Conservation (phyloP, 2,329 filamentous ascomycete genomes). For the Penicillium sp. region DNA sequence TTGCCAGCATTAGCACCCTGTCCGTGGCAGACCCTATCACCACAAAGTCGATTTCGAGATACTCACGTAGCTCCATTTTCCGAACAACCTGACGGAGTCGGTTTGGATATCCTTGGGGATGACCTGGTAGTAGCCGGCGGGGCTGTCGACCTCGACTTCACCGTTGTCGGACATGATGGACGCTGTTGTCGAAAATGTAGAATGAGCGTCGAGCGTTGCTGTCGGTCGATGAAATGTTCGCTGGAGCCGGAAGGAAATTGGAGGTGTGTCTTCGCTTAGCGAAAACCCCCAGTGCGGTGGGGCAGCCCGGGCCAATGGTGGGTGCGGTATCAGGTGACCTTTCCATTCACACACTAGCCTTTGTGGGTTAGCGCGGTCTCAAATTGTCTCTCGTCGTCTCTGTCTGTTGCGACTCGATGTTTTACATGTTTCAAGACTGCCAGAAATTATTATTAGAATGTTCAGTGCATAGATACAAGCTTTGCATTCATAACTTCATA, state of each 20-base stretch:
- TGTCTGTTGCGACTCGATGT: not conserved
- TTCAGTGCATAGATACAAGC: too few relatives aligned
- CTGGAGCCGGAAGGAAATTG: slow-evolving; percentile 32
- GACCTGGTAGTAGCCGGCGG: slow-evolving; percentile 65
- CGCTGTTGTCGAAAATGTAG: slow-evolving; percentile 36
- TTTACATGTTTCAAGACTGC: too few relatives aligned
- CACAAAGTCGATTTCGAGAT: not conserved
- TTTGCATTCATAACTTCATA: not conserved
- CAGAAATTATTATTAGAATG: too few relatives aligned
- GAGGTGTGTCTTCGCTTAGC: slow-evolving; percentile 42
- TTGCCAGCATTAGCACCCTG: not conserved
- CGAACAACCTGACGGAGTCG: slow-evolving; percentile 93
- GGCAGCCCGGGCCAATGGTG: slow-evolving; percentile 31
- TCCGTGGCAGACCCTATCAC: not conserved
- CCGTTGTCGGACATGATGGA: slow-evolving; percentile 86
- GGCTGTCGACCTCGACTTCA: slow-evolving; percentile 87
- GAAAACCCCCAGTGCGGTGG: slow-evolving; percentile 27
- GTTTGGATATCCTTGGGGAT: slow-evolving; percentile 93
- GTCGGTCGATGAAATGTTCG: slow-evolving; percentile 35
- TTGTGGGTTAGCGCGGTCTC: not conserved
- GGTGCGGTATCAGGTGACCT: slow-evolving; percentile 21
- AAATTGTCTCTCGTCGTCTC: too few relatives aligned
- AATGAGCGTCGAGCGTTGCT: slow-evolving; percentile 30
- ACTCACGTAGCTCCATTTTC: slow-evolving; percentile 81
- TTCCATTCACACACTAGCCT: not conserved